These are phyloP conservation scores for Diutina sp. DNA, from an alignment of 1,139 yeast genomes.

Conservation along the genomic window DNA sequence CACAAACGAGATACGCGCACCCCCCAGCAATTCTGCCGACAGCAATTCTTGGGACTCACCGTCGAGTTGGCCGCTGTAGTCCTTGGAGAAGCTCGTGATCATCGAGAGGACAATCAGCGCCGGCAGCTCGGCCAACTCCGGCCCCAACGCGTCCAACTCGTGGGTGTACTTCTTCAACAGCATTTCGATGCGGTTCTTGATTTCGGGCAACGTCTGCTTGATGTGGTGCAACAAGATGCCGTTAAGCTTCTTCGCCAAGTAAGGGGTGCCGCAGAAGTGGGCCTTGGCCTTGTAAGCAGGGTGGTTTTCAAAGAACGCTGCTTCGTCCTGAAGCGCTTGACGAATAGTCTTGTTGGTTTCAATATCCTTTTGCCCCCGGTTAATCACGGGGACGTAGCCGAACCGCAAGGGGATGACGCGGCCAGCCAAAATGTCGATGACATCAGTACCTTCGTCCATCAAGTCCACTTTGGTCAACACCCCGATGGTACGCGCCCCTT, in stretches of 20 bases:
- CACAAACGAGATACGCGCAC: slow-evolving; percentile 96
- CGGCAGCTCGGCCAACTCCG: slow-evolving; percentile 80
- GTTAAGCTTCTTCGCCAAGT: slow-evolving; percentile 84
- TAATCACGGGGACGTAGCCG: slow-evolving; percentile 95
- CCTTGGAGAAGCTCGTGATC: slow-evolving; percentile 88
- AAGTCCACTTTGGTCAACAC: slow-evolving; percentile 93
- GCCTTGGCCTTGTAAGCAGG: slow-evolving; percentile 77
- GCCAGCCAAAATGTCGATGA: slow-evolving; percentile 90
- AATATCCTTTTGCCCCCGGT: slow-evolving; percentile 95
- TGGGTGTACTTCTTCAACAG: slow-evolving; percentile 71
- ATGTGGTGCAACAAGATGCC: slow-evolving; percentile 86
- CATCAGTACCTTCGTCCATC: slow-evolving; percentile 99
- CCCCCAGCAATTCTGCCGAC: slow-evolving; percentile 81
- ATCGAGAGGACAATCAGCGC: slow-evolving; percentile 81
- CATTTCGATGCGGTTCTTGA: slow-evolving; percentile 79
- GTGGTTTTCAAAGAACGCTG: slow-evolving; percentile 61
- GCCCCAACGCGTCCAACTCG: slow-evolving; percentile 68
- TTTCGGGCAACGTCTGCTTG: slow-evolving; percentile 88
- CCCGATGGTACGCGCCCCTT: slow-evolving; percentile 92
- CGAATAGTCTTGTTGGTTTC: slow-evolving; percentile 78
- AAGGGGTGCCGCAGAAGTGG: slow-evolving; percentile 90
- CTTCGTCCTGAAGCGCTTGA: slow-evolving; percentile 78
- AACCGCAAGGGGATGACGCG: slow-evolving; percentile 89
- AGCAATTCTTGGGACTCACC: slow-evolving; percentile 91
- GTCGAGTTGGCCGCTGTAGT: slow-evolving; percentile 80